Evolutionary conservation across 2,329 filamentous ascomycete species (phyloP).

Genomic region (Aspergillus flavus): DNA sequence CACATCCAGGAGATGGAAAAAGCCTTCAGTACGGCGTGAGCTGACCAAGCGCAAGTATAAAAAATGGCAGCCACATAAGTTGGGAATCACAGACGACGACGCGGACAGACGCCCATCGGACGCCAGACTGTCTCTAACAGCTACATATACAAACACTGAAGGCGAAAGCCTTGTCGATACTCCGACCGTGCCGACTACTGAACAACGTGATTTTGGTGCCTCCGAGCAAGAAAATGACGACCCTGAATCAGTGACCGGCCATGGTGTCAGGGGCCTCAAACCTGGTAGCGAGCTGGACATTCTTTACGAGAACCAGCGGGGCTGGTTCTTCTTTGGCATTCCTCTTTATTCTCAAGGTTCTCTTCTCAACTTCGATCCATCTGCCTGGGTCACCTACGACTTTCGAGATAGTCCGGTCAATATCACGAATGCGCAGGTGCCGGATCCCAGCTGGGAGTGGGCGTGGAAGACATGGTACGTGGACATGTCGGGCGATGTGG

Average conservation of each 20-base stretch:
- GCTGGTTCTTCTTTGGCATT: conserved; percentile 83
- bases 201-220: conserved; percentile 15
- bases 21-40: conserved; percentile 41
- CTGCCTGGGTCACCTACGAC: conserved; percentile 77
- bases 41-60: conserved; percentile 49
- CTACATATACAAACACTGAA: conserved; percentile 14
- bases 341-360: conserved; percentile 87
- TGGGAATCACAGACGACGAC: conserved; percentile 46
- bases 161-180: conserved; percentile 7
- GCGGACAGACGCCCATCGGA: conserved; percentile 13
- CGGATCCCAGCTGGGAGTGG: conserved; percentile 96
- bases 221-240: not conserved
- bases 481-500: conserved; percentile 77
- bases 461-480: conserved; percentile 72
- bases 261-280: conserved; percentile 24
- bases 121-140: conserved; percentile 14
- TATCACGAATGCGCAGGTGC: conserved; percentile 86
- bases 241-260: not conserved
- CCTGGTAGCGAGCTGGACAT: conserved; percentile 69
- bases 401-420: conserved; percentile 63
- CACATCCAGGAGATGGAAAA: conserved; percentile 24
- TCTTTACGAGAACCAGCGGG: conserved; percentile 93
- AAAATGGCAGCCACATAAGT: conserved; percentile 58
- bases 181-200: not conserved
- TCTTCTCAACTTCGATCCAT: conserved; percentile 80